phyloP scores from a whole-genome alignment of 139 green algal species.

The Closterium sp. region DNA sequence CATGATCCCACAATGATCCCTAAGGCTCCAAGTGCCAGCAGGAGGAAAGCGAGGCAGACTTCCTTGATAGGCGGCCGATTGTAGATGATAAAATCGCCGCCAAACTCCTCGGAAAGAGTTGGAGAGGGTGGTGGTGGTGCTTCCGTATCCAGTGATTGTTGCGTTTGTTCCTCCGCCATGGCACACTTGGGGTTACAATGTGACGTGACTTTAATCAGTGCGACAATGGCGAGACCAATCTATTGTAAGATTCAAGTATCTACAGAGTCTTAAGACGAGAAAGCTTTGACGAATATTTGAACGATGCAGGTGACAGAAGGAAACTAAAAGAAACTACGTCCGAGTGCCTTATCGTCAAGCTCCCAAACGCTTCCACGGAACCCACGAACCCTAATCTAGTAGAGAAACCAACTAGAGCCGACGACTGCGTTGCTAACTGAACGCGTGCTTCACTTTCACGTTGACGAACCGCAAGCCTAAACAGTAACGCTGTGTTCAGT shows the following conservation, averaged over 20 bases:
- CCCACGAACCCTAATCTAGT: background rate
- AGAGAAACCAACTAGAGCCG: background rate
- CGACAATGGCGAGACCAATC: background rate
- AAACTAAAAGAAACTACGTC: background rate
- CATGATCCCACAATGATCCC: slow-evolving; percentile 19
- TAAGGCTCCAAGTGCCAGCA: slow-evolving; percentile 17
- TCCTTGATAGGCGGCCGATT: slow-evolving; percentile 19
- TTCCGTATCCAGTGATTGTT: background rate
- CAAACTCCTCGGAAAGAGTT: slow-evolving; percentile 1
- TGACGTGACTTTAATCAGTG: background rate
- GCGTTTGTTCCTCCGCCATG: background rate
- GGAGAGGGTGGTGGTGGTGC: background rate
- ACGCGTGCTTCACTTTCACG: background rate
- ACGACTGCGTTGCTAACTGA: background rate
- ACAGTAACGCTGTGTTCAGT: background rate
- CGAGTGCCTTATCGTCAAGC: background rate
- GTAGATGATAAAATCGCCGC: slow-evolving; percentile 19
- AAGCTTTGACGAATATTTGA: background rate
- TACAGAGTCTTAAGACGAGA: background rate
- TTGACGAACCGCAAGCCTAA: background rate
- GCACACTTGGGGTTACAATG: background rate
- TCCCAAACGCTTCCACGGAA: background rate
- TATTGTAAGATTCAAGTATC: background rate
- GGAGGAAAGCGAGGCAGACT: slow-evolving; percentile 22
- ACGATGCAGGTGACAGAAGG: background rate